These are phyloP conservation scores for Pyricularia pennisetigena DNA, from an alignment of 2,329 filamentous ascomycete genomes.

Conservation along the genomic window DNA sequence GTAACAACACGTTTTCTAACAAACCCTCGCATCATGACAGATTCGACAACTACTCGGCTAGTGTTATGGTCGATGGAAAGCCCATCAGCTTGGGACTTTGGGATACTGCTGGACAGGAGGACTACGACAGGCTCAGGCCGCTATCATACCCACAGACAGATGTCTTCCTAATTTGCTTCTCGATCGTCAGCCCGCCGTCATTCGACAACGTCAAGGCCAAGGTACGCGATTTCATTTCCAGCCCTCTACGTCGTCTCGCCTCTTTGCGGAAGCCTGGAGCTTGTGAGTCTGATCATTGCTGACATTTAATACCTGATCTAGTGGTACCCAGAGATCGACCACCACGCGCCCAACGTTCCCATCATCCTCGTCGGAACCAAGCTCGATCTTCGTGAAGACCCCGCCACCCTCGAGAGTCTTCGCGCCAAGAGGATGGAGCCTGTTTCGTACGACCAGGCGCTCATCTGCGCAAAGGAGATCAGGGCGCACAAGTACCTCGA, in stretches of 20 bases:
- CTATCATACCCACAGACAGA: constrained; percentile 98
- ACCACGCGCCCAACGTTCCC: constrained; percentile 88
- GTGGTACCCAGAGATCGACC: constrained; percentile 97
- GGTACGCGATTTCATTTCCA: constrained; percentile 43
- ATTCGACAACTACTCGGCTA: constrained; percentile 98
- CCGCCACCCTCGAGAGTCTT: constrained; percentile 69
- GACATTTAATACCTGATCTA: constrained; percentile 28
- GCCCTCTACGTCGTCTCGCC: not conserved
- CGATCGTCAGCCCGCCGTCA: constrained; percentile 92
- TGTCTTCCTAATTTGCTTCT: constrained; percentile 97
- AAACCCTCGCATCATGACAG: constrained; percentile 31
- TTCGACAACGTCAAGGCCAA: constrained; percentile 99
- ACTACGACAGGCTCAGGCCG: constrained; percentile 91
- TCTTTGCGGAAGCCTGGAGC: not conserved
- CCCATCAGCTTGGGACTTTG: constrained; percentile 93
- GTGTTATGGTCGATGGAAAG: constrained; percentile 98
- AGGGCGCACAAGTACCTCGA: constrained; percentile 95
- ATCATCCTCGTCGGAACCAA: constrained; percentile 97
- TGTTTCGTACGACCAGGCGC: constrained; percentile 88
- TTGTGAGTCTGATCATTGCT: not conserved
- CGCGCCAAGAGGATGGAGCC: constrained; percentile 92
- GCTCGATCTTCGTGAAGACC: constrained; percentile 88
- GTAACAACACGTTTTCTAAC: constrained; percentile 11
- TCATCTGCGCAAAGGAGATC: constrained; percentile 86
- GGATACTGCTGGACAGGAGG: constrained; percentile 98